Conservation (phyloP, 495 filamentous ascomycete species). For the Astrocystis sublimbata region DNA sequence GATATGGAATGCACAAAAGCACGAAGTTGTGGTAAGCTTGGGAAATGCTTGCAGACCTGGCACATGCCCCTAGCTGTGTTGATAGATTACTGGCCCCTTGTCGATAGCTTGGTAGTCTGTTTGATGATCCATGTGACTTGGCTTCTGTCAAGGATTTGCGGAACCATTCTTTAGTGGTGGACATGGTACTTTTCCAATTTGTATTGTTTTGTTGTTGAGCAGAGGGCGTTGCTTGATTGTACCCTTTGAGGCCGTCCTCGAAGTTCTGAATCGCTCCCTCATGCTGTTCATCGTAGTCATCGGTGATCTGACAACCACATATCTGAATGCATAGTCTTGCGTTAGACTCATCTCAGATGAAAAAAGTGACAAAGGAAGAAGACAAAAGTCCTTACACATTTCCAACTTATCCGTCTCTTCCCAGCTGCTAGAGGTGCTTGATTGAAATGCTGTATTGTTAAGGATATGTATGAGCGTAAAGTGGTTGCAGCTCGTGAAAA, state of each 20-base stretch:
- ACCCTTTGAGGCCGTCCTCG: background rate
- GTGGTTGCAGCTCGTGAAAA: background rate
- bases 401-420: background rate
- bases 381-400: background rate
- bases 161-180: background rate
- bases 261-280: background rate
- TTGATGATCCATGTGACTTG: background rate
- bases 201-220: background rate
- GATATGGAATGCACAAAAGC: conserved; percentile 9
- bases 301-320: background rate
- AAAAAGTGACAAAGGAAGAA: no score
- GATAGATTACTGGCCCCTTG: background rate
- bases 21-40: conserved; percentile 7
- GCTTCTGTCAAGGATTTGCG: background rate
- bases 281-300: background rate
- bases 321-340: background rate
- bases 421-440: background rate
- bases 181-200: background rate
- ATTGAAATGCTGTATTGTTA: background rate
- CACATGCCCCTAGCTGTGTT: background rate
- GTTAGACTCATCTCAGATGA: background rate
- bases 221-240: background rate
- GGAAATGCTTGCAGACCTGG: background rate
- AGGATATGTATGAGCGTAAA: background rate
- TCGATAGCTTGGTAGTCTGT: background rate